Base-by-base conservation (phyloP, 208 protist species). In the Strigomonas culicis region DNA sequence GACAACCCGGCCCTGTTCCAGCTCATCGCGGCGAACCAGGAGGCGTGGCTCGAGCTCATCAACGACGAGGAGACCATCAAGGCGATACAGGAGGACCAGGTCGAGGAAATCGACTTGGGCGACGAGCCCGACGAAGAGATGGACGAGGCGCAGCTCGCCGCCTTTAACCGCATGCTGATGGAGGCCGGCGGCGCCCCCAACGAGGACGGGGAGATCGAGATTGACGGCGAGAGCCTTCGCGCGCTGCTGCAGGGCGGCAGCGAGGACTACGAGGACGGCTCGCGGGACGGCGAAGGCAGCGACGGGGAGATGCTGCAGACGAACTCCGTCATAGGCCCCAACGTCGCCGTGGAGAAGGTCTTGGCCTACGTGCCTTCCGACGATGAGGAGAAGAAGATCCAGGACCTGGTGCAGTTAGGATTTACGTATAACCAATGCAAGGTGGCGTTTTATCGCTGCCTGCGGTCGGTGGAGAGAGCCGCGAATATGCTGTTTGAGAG, bases 401-500 rank as follows among this genome's bases (percentile, higher is more conserved):
- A 95, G 51, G 67, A 81, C 15, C 68, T 95, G 15, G 79, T 81
- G 59, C 83, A 93, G 70, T 71, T 95, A 10, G 90, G 90, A 0
- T 95, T 95, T 47, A 81, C 75, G 11, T 88, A 87, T 59, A 77
- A 93, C 22, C 86, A 92, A 65, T 90, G 84, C 65, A 93, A 92
- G 59, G 41, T 86, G 13, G 86, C 90, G 8, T 95, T 93, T 52
- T 95, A 92, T 64, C 75, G 72, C 58, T 82, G 82, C 60, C 80
- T 80, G 50, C 82, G 90, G 44, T 92, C 86, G 62, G 63, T 95
- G 7, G 86, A 95, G 22, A 74, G 90, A 13, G 86, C 90, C 15
- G 88, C 90, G 13, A 93, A 95, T 64, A 70, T 92, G 70, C 64
- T 95, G 24, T 95, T 95, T 77, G 90, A 95, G 68, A 75, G 79